Conservation (phyloP, 345 rosid species). For the Corymbia maculata region DNA sequence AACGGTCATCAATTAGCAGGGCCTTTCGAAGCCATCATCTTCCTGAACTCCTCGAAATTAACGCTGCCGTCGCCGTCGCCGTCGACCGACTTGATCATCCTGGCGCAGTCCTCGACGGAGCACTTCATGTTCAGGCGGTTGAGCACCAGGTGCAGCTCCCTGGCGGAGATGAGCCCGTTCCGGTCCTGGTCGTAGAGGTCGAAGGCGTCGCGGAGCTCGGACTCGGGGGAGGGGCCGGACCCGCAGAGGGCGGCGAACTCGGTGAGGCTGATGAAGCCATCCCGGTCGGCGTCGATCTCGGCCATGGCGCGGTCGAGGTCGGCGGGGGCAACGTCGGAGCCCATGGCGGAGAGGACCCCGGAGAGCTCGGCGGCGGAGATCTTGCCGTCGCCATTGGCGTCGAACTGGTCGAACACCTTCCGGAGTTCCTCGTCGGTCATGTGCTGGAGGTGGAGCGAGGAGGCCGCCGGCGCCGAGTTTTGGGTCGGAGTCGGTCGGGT, state of each 20-base stretch:
- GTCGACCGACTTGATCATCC: conserved; percentile 70
- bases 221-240: conserved; percentile 22
- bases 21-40: conserved; percentile 45
- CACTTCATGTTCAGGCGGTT: conserved; percentile 55
- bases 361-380: conserved; percentile 70
- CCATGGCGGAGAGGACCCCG: conserved; percentile 52
- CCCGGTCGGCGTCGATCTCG: conserved; percentile 70
- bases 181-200: conserved; percentile 72
- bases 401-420: conserved; percentile 69
- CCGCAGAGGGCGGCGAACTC: conserved; percentile 65
- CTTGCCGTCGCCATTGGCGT: conserved; percentile 78
- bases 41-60: conserved; percentile 69
- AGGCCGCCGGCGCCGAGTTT: not conserved
- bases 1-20: not conserved
- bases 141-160: conserved; percentile 62
- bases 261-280: conserved; percentile 51
- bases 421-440: conserved; percentile 34
- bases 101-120: conserved; percentile 51
- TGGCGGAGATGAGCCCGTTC: conserved; percentile 68
- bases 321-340: conserved; percentile 28
- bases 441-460: conserved; percentile 1
- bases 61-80: conserved; percentile 80
- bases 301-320: conserved; percentile 55
- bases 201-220: conserved; percentile 86
- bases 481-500: not conserved